A percentile compares a stretch with the other conserved stretches of the same genome.
These are phyloP conservation scores for Candida sp. DNA, from an alignment of 1,139 yeast species.

Conservation along the genomic window DNA sequence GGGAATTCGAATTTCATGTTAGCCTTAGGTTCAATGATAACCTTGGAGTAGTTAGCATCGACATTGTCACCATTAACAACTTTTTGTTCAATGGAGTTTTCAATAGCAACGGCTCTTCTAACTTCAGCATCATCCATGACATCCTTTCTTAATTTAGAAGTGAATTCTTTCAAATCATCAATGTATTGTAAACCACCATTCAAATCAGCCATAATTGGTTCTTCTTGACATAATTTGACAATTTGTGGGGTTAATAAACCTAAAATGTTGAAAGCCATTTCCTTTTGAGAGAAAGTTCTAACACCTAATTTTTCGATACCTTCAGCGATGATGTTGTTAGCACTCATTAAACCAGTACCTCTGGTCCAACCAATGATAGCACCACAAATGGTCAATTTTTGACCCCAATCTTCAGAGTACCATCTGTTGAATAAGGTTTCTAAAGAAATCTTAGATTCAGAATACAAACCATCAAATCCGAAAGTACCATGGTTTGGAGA, in stretches of 20 bases:
- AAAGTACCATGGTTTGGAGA: constrained; percentile 99
- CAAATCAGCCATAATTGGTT: constrained; percentile 96
- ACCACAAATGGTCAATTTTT: constrained; percentile 95
- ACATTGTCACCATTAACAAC: constrained; percentile 88
- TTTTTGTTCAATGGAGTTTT: constrained; percentile 90
- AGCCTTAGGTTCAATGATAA: constrained; percentile 84
- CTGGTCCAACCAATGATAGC: constrained; percentile 99
- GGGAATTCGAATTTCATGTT: constrained; percentile 96
- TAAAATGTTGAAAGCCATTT: constrained; percentile 97
- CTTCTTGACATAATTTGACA: constrained; percentile 83
- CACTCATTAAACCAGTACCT: constrained; percentile 99
- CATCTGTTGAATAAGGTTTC: constrained; percentile 98
- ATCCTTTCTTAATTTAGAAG: constrained; percentile 76
- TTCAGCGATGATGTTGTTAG: constrained; percentile 95
- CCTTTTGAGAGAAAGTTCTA: constrained; percentile 97
- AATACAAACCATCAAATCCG: constrained; percentile 96
- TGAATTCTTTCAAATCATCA: constrained; percentile 87
- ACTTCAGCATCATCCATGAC: constrained; percentile 84
- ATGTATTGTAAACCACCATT: constrained; percentile 98
- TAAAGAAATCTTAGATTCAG: constrained; percentile 92
- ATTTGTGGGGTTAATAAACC: constrained; percentile 91
- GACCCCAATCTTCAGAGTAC: constrained; percentile 96
- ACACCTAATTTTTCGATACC: constrained; percentile 96
- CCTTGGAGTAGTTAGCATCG: constrained; percentile 79
- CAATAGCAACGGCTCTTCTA: constrained; percentile 93